Evolutionary conservation across 768 basidiomycete genomes (phyloP).

Genomic region (Amanita thiersii): DNA sequence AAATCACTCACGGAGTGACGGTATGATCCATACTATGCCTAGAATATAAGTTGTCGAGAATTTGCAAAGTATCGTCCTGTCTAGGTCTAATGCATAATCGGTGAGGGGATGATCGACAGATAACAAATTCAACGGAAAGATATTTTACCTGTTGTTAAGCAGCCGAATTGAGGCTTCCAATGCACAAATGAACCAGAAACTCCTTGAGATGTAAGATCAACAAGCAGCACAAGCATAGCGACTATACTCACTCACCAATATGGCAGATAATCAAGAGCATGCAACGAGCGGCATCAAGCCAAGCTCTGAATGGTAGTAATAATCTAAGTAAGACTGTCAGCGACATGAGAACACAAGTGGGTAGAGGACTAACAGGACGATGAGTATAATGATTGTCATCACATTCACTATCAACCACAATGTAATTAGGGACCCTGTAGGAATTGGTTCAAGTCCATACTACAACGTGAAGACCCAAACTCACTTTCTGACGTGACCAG

Average conservation of each 20-base stretch:
- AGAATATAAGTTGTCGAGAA: constrained; percentile 40
- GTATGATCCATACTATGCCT: too few species aligned
- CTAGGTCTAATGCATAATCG: constrained; percentile 20
- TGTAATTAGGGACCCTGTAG: constrained; percentile 35
- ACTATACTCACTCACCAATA: constrained; percentile 26
- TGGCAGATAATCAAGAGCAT: constrained; percentile 37
- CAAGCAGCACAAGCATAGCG: neutral
- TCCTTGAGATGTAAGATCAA: constrained; percentile 20
- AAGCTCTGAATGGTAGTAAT: constrained; percentile 37
- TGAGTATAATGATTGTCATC: constrained; percentile 30
- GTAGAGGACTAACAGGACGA: constrained; percentile 29
- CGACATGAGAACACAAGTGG: constrained; percentile 7
- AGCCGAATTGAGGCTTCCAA: constrained; percentile 34
- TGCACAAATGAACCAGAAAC: constrained; percentile 32
- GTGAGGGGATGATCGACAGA: neutral
- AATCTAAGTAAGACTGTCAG: constrained; percentile 22
- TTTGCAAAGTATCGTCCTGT: constrained; percentile 36
- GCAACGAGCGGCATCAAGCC: constrained; percentile 47
- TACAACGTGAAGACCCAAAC: constrained; percentile 11
- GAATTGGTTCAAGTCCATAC: neutral
- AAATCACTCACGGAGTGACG: too few species aligned
- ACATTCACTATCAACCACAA: constrained; percentile 34
- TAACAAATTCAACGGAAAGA: too few species aligned
- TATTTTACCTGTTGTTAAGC: constrained; percentile 32
- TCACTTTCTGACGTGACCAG: constrained; percentile 38